phyloP scores from a whole-genome alignment of 169 alveolate genomes.

The Cryptosporidium parvum region DNA sequence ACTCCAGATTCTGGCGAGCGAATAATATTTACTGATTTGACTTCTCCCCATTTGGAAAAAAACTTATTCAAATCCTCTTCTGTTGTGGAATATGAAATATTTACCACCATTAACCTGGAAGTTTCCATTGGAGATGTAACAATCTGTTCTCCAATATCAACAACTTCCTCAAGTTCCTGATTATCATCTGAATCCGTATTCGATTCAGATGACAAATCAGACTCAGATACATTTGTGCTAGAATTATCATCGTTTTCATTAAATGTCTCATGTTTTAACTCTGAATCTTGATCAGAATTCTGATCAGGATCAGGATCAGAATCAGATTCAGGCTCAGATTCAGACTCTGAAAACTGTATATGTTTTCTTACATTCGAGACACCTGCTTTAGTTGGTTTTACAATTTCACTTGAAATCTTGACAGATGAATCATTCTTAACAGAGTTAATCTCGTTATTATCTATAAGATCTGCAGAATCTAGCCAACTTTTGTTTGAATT shows the following conservation, averaged over 20 bases:
- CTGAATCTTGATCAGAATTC: background rate
- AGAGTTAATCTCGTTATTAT: background rate
- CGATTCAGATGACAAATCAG: slow-evolving; percentile 73
- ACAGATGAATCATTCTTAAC: background rate
- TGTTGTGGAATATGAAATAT: slow-evolving; percentile 90
- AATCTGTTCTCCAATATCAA: slow-evolving; percentile 51
- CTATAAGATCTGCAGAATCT: slow-evolving; percentile 44
- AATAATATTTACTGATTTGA: slow-evolving; percentile 70
- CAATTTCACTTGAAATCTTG: slow-evolving; percentile 47
- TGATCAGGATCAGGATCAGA: slow-evolving; percentile 14
- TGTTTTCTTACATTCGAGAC: slow-evolving; percentile 60
- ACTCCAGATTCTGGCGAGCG: slow-evolving; percentile 77
- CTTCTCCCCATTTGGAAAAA: slow-evolving; percentile 78
- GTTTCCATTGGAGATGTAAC: slow-evolving; percentile 74
- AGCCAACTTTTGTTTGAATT: slow-evolving; percentile 50
- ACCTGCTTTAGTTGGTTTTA: slow-evolving; percentile 74
- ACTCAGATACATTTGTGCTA: slow-evolving; percentile 76
- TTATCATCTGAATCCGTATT: slow-evolving; percentile 58
- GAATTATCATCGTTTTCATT: slow-evolving; percentile 74
- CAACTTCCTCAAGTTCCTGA: slow-evolving; percentile 66
- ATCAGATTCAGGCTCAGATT: slow-evolving; percentile 14
- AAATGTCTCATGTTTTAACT: slow-evolving; percentile 66
- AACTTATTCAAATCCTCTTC: slow-evolving; percentile 88
- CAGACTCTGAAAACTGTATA: slow-evolving; percentile 76
- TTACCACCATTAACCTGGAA: slow-evolving; percentile 86